Conservation (phyloP, 306 rosid genomes). For the Parietaria judaica region DNA sequence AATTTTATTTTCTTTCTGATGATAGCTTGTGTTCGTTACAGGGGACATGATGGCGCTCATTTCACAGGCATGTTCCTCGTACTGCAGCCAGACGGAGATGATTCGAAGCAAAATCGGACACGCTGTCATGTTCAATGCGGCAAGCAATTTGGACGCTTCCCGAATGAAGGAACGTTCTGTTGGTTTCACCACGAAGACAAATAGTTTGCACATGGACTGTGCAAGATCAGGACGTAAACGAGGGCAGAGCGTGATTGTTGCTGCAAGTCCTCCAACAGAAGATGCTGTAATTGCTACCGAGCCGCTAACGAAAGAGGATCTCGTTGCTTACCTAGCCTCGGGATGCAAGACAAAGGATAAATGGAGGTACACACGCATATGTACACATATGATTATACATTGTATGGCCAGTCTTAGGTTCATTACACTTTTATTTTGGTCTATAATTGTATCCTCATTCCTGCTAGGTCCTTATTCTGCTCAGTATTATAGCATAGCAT, state of each 20-base stretch:
- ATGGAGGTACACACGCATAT: slow-evolving; percentile 47
- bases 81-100: slow-evolving; percentile 24
- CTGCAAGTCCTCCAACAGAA: slow-evolving; percentile 93
- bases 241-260: slow-evolving; percentile 40
- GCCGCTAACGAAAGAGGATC: slow-evolving; percentile 80
- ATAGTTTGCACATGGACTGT: slow-evolving; percentile 24
- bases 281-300: slow-evolving; percentile 62
- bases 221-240: slow-evolving; percentile 23
- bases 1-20: slow-evolving; percentile 10
- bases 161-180: slow-evolving; percentile 33
- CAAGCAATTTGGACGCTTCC: slow-evolving; percentile 27
- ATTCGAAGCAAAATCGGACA: slow-evolving; percentile 26
- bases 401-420: neutral
- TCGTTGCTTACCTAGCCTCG: slow-evolving; percentile 69
- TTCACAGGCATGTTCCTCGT: slow-evolving; percentile 30
- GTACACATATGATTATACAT: neutral
- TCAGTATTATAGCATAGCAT: neutral
- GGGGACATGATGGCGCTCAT: slow-evolving; percentile 48
- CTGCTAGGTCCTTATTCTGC: neutral
- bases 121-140: slow-evolving; percentile 12
- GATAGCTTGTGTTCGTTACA: neutral
- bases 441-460: neutral
- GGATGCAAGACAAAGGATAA: slow-evolving; percentile 62
- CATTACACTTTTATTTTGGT: neutral
- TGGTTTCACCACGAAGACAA: slow-evolving; percentile 30